Evolutionary conservation across 768 basidiomycete genomes (phyloP).

Genomic region (Rhizopogon vulgaris): DNA sequence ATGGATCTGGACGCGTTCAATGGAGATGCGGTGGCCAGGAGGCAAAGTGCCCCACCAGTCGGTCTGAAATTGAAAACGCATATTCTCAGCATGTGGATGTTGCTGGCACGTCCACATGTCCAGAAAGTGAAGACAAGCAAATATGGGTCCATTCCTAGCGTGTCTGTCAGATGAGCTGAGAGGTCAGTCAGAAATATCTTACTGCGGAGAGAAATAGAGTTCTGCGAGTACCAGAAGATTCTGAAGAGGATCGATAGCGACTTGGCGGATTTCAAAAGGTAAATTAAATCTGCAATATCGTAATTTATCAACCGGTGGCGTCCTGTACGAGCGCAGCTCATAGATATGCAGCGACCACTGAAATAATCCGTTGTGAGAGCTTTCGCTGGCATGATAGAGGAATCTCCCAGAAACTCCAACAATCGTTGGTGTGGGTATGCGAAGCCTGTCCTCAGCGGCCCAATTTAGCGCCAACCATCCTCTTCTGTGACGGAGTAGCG

Average conservation of each 20-base stretch:
- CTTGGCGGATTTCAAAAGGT: conserved; percentile 27
- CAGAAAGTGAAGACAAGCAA: conserved; percentile 39
- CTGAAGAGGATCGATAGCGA: conserved; percentile 26
- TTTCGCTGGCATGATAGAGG: conserved; percentile 29
- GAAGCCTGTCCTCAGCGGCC: conserved; percentile 24
- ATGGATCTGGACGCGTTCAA: conserved; percentile 24
- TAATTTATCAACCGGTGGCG: conserved; percentile 17
- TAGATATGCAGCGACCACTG: conserved; percentile 28
- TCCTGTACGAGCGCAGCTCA: conserved; percentile 27
- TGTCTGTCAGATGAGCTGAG: not conserved
- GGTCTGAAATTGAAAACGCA: conserved; percentile 23
- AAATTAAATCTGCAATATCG: conserved; percentile 26
- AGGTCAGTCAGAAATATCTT: not conserved
- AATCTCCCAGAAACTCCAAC: conserved; percentile 26
- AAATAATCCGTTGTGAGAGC: conserved; percentile 23
- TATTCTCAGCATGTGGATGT: conserved; percentile 37
- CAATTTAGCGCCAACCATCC: conserved; percentile 28
- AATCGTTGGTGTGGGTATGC: conserved; percentile 26
- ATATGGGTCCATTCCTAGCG: conserved; percentile 20
- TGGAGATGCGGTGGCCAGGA: conserved; percentile 25
- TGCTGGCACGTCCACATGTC: conserved; percentile 51
- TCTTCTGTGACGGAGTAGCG: conserved; percentile 24
- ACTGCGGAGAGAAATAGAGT: conserved; percentile 23
- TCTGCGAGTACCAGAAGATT: conserved; percentile 25
- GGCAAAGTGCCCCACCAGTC: conserved; percentile 29